Conservation (phyloP, 192 early-diverging fungal genomes). For the Geosiphon pyriformis region DNA sequence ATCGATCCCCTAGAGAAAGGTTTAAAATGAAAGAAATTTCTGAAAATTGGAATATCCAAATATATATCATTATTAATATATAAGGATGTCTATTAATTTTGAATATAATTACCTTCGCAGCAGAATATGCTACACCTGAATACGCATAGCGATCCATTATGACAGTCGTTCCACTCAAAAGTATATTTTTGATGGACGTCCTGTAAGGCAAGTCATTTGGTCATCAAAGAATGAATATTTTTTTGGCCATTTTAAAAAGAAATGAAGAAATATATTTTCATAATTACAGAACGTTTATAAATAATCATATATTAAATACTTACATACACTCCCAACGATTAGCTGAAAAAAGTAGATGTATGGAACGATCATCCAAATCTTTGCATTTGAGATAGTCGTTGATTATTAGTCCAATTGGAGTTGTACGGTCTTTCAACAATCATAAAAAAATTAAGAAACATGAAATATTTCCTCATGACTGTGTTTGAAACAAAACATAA, state of each 20-base stretch:
- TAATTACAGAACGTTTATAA: neutral
- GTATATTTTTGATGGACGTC: conserved; percentile 6
- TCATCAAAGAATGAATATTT: neutral
- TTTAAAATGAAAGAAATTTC: too few species aligned
- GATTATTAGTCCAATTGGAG: conserved; percentile 88
- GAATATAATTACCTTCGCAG: conserved; percentile 64
- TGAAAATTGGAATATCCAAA: neutral
- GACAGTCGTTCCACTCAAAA: conserved; percentile 57
- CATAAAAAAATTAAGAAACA: neutral
- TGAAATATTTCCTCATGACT: too few species aligned
- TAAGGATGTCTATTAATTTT: neutral
- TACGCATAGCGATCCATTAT: conserved; percentile 94
- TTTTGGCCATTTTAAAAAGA: neutral
- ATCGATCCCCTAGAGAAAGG: conserved; percentile 55
- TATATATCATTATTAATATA: too few species aligned
- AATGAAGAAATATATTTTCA: neutral
- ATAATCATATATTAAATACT: neutral
- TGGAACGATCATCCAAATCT: conserved; percentile 73
- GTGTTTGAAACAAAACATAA: too few species aligned
- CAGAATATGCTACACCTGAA: conserved; percentile 89
- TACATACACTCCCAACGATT: conserved; percentile 94
- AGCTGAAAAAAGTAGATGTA: conserved; percentile 92
- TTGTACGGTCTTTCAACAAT: conserved; percentile 67
- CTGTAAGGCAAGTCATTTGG: conserved; percentile 6
- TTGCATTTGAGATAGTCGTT: conserved; percentile 69